Conservation (phyloP, 2,329 filamentous ascomycete species). For the Colletotrichum shisoi region DNA sequence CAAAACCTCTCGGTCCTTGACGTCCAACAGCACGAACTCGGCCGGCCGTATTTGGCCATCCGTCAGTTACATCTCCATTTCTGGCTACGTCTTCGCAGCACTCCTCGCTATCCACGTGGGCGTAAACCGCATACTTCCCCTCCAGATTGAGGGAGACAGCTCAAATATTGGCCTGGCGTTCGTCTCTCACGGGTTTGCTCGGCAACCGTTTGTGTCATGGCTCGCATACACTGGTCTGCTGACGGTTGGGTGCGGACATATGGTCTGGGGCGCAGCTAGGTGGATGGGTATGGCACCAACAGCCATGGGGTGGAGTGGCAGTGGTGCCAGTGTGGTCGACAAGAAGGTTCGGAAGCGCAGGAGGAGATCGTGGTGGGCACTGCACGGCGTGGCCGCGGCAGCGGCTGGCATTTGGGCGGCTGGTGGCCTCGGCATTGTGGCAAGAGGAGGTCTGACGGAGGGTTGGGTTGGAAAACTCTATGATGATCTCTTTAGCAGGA, state of each 20-base stretch:
- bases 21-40: slow-evolving; percentile 42
- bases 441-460: slow-evolving; percentile 70
- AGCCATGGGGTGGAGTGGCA: slow-evolving; percentile 57
- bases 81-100: slow-evolving; percentile 75
- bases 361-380: slow-evolving; percentile 72
- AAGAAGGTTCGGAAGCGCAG: slow-evolving; percentile 61
- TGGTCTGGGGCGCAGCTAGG: slow-evolving; percentile 84
- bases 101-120: slow-evolving; percentile 75
- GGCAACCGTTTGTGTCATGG: slow-evolving; percentile 72
- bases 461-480: slow-evolving; percentile 86
- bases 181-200: slow-evolving; percentile 83
- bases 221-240: slow-evolving; percentile 74
- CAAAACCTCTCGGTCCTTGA: slow-evolving; percentile 46
- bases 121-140: slow-evolving; percentile 78
- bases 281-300: slow-evolving; percentile 75
- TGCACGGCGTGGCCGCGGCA: slow-evolving; percentile 70
- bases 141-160: slow-evolving; percentile 80
- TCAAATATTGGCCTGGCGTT: slow-evolving; percentile 86
- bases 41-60: slow-evolving; percentile 68
- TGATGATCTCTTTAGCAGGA: slow-evolving; percentile 69
- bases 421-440: slow-evolving; percentile 81
- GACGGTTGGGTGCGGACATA: slow-evolving; percentile 73
- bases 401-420: slow-evolving; percentile 78
- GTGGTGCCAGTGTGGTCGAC: slow-evolving; percentile 55
- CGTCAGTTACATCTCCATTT: slow-evolving; percentile 72